phyloP scores from a whole-genome alignment of 768 basidiomycete species.

The Xerocomellus dryophilus region DNA sequence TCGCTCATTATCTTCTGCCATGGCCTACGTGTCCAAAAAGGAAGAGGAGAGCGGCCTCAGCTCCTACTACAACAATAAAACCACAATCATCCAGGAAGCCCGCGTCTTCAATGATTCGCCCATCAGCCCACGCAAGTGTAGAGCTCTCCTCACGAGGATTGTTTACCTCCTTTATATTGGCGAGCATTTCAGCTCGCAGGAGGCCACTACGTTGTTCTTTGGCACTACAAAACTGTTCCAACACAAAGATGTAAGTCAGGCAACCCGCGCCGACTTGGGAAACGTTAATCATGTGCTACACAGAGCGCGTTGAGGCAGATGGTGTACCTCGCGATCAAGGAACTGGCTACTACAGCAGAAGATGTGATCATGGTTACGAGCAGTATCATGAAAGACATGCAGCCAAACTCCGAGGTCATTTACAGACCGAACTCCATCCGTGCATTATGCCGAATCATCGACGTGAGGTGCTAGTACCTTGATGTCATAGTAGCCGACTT shows the following conservation, averaged over 20 bases:
- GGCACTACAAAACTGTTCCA: constrained; percentile 99
- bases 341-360: constrained; percentile 91
- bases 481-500: constrained; percentile 35
- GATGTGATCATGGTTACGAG: constrained; percentile 99
- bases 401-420: constrained; percentile 96
- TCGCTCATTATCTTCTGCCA: constrained; percentile 43
- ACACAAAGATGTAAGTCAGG: constrained; percentile 88
- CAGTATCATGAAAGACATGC: constrained; percentile 99
- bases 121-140: constrained; percentile 95
- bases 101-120: constrained; percentile 99
- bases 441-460: constrained; percentile 93
- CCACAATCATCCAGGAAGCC: constrained; percentile 96
- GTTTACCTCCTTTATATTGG: constrained; percentile 96
- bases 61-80: constrained; percentile 95
- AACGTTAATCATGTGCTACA: constrained; percentile 7
- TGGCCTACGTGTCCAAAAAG: constrained; percentile 88
- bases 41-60: constrained; percentile 94
- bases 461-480: constrained; percentile 55
- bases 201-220: constrained; percentile 97
- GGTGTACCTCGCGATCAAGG: constrained; percentile 98
- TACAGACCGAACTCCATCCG: constrained; percentile 98
- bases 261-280: not conserved
- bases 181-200: constrained; percentile 91
- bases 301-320: constrained; percentile 95
- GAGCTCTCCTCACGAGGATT: constrained; percentile 92